Conservation (phyloP, 2,329 filamentous ascomycete species). For the Colletotrichum chrysophilum region DNA sequence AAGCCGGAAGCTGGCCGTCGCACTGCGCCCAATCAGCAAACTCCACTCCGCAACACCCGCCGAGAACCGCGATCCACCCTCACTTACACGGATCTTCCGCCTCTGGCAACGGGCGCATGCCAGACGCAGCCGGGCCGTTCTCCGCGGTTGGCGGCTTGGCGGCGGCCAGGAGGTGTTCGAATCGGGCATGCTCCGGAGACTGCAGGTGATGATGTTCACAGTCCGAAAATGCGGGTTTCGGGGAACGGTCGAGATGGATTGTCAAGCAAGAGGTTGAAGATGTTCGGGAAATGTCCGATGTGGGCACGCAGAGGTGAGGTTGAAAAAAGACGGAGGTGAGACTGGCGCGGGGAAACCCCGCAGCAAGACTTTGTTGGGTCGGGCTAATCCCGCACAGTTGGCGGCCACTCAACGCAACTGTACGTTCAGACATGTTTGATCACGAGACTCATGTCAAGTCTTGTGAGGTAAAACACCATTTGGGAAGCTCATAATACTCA, state of each 20-base stretch:
- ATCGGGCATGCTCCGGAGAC: conserved; percentile 1
- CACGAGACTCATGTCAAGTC: background rate
- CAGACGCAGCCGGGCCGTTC: conserved; percentile 30
- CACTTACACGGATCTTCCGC: conserved; percentile 52
- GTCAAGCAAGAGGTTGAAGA: background rate
- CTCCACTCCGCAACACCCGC: background rate
- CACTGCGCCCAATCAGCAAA: conserved; percentile 37
- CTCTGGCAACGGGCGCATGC: conserved; percentile 44
- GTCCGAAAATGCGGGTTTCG: background rate
- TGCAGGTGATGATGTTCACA: background rate
- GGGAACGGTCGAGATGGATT: background rate
- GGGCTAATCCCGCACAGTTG: background rate
- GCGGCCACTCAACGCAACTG: background rate
- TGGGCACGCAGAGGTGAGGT: conserved; percentile 9
- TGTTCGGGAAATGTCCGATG: conserved; percentile 10
- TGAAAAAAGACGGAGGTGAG: background rate
- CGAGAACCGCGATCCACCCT: background rate
- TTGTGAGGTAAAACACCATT: background rate
- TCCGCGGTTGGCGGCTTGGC: conserved; percentile 24
- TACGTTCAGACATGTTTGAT: background rate
- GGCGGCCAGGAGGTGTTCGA: conserved; percentile 1
- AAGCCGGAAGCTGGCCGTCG: conserved; percentile 46
- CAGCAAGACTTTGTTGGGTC: background rate
- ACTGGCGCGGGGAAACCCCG: background rate
- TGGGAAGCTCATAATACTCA: background rate